Evolutionary conservation across 345 rosid species (phyloP).

Genomic region (Isatis tinctoria): DNA sequence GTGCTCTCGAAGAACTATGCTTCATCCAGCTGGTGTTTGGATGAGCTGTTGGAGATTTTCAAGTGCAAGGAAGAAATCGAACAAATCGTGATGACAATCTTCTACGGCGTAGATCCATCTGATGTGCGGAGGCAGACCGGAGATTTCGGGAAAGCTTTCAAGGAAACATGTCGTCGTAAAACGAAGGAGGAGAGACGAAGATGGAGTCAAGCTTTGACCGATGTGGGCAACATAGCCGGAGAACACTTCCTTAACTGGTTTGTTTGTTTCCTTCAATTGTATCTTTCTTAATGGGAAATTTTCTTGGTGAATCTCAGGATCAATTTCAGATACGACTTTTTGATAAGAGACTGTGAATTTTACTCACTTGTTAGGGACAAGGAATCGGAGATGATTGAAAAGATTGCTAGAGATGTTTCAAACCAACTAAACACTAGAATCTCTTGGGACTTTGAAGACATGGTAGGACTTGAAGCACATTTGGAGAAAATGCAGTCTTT

Average conservation of each 20-base stretch:
- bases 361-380: neutral
- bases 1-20: slow-evolving; percentile 9
- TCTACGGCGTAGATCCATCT: neutral
- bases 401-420: slow-evolving; percentile 13
- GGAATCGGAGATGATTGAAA: slow-evolving; percentile 4
- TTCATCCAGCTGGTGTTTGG: slow-evolving; percentile 26
- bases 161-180: neutral
- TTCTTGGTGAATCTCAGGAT: too few species aligned
- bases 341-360: neutral
- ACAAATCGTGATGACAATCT: slow-evolving; percentile 7
- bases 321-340: too few species aligned
- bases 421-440: neutral
- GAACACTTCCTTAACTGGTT: neutral
- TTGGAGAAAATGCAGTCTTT: neutral
- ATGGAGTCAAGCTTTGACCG: slow-evolving; percentile 11
- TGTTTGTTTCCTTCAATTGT: neutral
- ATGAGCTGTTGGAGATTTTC: slow-evolving; percentile 11
- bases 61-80: neutral
- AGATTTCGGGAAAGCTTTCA: neutral
- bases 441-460: neutral
- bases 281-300: too few species aligned
- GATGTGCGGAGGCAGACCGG: neutral
- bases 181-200: neutral
- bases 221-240: slow-evolving; percentile 6
- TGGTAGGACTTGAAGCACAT: slow-evolving; percentile 14